A percentile compares a stretch with the other conserved stretches of the same genome.
Evolutionary conservation across 176 grass and related monocot genomes (phyloP).

Genomic region (Bromus sterilis): DNA sequence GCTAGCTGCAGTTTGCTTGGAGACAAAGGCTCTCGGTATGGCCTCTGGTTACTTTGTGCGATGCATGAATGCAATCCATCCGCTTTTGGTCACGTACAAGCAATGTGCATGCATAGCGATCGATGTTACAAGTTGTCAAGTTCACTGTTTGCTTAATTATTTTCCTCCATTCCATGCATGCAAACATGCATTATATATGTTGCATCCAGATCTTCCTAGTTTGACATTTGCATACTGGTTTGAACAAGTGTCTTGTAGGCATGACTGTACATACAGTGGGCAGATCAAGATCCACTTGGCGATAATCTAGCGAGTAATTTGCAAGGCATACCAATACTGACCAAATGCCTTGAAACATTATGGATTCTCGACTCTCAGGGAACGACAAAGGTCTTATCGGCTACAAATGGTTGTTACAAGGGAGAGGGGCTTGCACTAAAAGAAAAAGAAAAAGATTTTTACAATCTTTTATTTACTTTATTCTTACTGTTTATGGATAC

Average conservation of each 20-base stretch:
- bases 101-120: background rate
- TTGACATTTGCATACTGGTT: background rate
- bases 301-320: background rate
- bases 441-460: too few relatives aligned
- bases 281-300: background rate
- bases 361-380: background rate
- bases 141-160: background rate
- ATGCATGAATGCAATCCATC: background rate
- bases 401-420: too few relatives aligned
- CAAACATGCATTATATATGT: background rate
- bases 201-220: background rate
- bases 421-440: too few relatives aligned
- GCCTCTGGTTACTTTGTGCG: background rate
- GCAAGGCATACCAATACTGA: background rate
- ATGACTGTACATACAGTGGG: background rate
- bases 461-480: too few relatives aligned
- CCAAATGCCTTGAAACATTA: background rate
- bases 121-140: background rate
- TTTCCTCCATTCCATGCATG: background rate
- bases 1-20: conserved; percentile 28
- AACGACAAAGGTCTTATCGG: background rate
- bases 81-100: conserved; percentile 18
- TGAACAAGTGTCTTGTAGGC: background rate
- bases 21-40: background rate
- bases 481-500: too few relatives aligned